These are phyloP conservation scores for Erodium texanum DNA, from an alignment of 441 rosid species.

Conservation along the genomic window DNA sequence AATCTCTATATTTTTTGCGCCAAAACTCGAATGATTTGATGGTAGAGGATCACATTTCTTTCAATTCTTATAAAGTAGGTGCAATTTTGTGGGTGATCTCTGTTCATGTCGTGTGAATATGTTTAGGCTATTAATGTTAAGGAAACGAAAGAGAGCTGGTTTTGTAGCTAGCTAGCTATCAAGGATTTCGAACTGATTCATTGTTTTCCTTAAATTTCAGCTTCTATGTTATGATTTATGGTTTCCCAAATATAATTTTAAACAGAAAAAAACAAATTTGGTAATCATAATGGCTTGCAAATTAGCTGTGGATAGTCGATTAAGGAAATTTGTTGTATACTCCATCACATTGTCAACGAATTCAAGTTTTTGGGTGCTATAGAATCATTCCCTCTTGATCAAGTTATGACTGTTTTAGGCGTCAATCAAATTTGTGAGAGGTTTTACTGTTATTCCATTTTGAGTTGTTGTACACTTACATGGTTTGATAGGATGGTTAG, in stretches of 20 bases:
- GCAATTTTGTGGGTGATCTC: not conserved
- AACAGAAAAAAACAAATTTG: not conserved
- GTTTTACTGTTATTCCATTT: not conserved
- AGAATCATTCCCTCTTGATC: not conserved
- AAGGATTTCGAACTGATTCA: not conserved
- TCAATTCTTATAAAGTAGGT: not conserved
- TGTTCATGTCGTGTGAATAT: not conserved
- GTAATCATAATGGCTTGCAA: not conserved
- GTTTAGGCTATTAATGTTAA: not conserved
- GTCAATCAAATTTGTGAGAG: not conserved
- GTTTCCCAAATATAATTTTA: not conserved
- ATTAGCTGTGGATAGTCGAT: not conserved
- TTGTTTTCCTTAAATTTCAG: not conserved
- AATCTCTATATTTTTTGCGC: not conserved
- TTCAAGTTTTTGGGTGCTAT: not conserved
- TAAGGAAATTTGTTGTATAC: not conserved
- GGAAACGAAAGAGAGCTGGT: not conserved
- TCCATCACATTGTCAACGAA: not conserved
- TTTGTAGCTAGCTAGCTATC: not conserved
- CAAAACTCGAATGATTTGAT: not conserved
- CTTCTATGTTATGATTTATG: not conserved
- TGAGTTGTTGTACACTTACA: not conserved
- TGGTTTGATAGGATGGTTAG: not conserved
- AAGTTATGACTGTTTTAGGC: not conserved
- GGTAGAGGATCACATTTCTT: conserved; percentile 1